phyloP scores from a whole-genome alignment of 495 filamentous ascomycete genomes.

The Clohesyomyces aquaticus region DNA sequence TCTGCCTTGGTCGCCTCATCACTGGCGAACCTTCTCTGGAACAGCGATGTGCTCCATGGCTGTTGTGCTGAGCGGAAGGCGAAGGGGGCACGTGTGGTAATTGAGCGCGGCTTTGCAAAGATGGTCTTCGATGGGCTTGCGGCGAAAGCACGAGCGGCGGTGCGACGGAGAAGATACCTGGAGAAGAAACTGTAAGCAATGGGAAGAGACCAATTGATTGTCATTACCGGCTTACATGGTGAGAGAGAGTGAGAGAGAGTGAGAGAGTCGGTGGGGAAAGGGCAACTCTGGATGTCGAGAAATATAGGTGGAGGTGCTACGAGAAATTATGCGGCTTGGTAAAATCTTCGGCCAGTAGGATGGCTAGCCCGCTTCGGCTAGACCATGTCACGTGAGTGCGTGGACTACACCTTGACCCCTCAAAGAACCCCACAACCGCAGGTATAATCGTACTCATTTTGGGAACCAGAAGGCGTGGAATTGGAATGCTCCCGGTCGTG shows the following conservation, averaged over 20 bases:
- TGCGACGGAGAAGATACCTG: constrained; percentile 44
- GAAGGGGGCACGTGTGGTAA: constrained; percentile 45
- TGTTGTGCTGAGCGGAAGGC: constrained; percentile 37
- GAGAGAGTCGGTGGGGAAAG: background rate
- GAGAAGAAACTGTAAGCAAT: background rate
- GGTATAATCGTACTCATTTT: too few species aligned
- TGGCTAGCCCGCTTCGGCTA: background rate
- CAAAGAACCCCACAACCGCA: too few species aligned
- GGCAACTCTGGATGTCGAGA: background rate
- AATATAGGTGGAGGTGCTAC: background rate
- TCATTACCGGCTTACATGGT: constrained; percentile 19
- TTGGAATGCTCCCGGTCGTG: too few species aligned
- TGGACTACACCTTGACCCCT: too few species aligned
- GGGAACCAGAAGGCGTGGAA: too few species aligned
- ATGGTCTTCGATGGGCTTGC: constrained; percentile 52
- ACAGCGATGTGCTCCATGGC: constrained; percentile 35
- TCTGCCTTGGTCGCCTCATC: constrained; percentile 48
- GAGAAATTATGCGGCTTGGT: background rate
- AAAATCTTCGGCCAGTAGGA: background rate
- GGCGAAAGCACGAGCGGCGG: constrained; percentile 48
- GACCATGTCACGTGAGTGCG: background rate
- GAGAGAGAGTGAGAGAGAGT: constrained; percentile 1
- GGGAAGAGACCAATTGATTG: background rate
- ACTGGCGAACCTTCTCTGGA: constrained; percentile 54
- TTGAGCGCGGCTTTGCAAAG: constrained; percentile 51